Evolutionary conservation across 306 rosid species (phyloP).

Genomic region (Lotus japonicus): DNA sequence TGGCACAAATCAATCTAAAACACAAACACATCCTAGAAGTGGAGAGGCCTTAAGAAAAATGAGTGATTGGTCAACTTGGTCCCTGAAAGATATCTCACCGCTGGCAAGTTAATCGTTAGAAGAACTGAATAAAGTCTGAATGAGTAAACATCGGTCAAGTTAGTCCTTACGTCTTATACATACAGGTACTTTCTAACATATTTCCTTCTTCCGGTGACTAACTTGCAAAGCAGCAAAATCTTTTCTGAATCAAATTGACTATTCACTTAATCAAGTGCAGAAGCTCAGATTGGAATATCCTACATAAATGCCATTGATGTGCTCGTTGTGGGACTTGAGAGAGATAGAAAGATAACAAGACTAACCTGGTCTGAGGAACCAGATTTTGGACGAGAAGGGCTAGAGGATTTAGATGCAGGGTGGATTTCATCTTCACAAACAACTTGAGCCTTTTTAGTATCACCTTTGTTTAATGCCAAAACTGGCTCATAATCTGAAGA

Average conservation of each 20-base stretch:
- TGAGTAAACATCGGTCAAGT: too few species aligned
- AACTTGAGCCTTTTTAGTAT: constrained; percentile 17
- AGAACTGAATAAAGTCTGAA: too few species aligned
- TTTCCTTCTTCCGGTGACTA: too few species aligned
- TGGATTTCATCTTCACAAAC: constrained; percentile 17
- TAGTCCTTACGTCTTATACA: too few species aligned
- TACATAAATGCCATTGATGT: background rate
- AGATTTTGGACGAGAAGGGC: constrained; percentile 28
- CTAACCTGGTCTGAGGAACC: constrained; percentile 60
- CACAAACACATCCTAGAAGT: background rate
- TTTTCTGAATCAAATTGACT: too few species aligned
- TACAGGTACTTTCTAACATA: too few species aligned
- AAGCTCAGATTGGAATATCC: too few species aligned
- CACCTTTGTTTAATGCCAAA: constrained; percentile 26
- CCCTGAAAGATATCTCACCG: too few species aligned
- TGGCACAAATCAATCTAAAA: too few species aligned
- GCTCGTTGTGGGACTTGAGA: background rate
- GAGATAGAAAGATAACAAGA: background rate
- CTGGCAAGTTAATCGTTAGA: too few species aligned
- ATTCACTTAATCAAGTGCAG: background rate
- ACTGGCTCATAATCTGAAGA: constrained; percentile 33
- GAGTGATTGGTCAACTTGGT: too few species aligned
- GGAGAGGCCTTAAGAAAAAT: background rate
- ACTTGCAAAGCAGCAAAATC: too few species aligned
- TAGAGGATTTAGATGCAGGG: constrained; percentile 24